Base-by-base conservation (phyloP, 495 filamentous ascomycete species). In the Penicillium atrosanguineum region DNA sequence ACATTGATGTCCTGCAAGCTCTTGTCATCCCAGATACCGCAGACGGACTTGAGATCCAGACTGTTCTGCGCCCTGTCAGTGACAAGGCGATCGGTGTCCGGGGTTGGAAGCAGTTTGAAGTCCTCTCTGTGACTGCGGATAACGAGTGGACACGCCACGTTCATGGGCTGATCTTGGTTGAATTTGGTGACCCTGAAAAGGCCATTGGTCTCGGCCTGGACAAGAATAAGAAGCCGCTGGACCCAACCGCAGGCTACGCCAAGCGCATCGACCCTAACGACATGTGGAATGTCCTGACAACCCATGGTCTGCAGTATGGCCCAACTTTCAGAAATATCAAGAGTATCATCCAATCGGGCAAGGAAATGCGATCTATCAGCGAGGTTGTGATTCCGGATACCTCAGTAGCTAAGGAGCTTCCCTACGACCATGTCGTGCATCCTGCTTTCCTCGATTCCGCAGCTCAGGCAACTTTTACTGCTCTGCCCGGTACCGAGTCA, bases 21-120 rank as follows among this genome's bases (percentile, higher is more conserved):
- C 68, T 63, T 71, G 70, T 63, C 53, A 67, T 42, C 61, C 73
- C 51, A 6, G 46, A 59, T n/a, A 60, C 46, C n/a, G 55, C 55
- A 8, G 68, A 68, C 6, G 54, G 41, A n/a, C 19, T 65, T 8
- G 58, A 65, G 36, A 50, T 47, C 1, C 19, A 46, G 44, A 25
- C 28, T 9, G 15, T 31, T 8, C 23, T 46, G 23, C 44, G 44
- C 12, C 23, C 23, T 6, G 44, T 28, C 25, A 28, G n/a, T 18
- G 44, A 28, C 15, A 28, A 18, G 26, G 26, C 23, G 23, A 5
- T 46, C 15, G 28, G 16, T 29, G 12, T 18, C 6, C 23, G n/a
- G 4, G 28, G 28, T 3, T 25, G 23, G 26, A n/a, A 46, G 19
- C 23, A 29, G 21, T 46, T 46, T 23, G 21, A 46, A 28, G 44